phyloP scores from a whole-genome alignment of 2,329 filamentous ascomycete species.

The Colletotrichum liriopes region DNA sequence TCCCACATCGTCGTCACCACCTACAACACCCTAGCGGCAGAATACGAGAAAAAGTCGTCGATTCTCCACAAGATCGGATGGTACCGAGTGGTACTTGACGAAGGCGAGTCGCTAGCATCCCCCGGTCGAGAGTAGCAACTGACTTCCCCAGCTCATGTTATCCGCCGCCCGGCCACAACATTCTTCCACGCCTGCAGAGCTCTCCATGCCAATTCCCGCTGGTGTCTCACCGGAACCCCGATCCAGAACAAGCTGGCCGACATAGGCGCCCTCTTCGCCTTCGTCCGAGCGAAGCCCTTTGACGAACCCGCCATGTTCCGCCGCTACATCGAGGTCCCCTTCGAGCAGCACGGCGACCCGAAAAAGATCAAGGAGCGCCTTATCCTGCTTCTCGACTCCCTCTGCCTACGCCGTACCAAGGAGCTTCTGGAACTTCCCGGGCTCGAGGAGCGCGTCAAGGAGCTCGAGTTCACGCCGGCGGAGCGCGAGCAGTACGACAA shows the following conservation, averaged over 20 bases:
- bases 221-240: slow-evolving; percentile 69
- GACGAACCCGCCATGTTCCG: slow-evolving; percentile 58
- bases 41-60: slow-evolving; percentile 47
- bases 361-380: slow-evolving; percentile 49
- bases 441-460: slow-evolving; percentile 43
- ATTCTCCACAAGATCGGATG: slow-evolving; percentile 55
- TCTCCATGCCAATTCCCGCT: slow-evolving; percentile 61
- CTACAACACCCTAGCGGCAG: slow-evolving; percentile 61
- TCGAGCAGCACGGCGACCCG: slow-evolving; percentile 47
- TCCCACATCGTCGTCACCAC: slow-evolving; percentile 64
- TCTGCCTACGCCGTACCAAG: slow-evolving; percentile 61
- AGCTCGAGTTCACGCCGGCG: slow-evolving; percentile 51
- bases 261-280: slow-evolving; percentile 65
- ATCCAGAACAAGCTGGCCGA: slow-evolving; percentile 70
- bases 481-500: slow-evolving; percentile 53
- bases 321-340: slow-evolving; percentile 60
- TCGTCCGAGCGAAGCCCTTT: slow-evolving; percentile 61
- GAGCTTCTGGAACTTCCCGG: slow-evolving; percentile 57
- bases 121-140: background rate
- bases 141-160: slow-evolving; percentile 60
- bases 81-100: slow-evolving; percentile 61
- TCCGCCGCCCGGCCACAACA: slow-evolving; percentile 60
- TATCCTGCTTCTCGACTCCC: slow-evolving; percentile 53
- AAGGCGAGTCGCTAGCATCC: slow-evolving; percentile 53
- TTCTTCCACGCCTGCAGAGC: slow-evolving; percentile 59